Evolutionary conservation across 2,329 filamentous ascomycete genomes (phyloP).

Genomic region (Beauveria scarabaeidicola): DNA sequence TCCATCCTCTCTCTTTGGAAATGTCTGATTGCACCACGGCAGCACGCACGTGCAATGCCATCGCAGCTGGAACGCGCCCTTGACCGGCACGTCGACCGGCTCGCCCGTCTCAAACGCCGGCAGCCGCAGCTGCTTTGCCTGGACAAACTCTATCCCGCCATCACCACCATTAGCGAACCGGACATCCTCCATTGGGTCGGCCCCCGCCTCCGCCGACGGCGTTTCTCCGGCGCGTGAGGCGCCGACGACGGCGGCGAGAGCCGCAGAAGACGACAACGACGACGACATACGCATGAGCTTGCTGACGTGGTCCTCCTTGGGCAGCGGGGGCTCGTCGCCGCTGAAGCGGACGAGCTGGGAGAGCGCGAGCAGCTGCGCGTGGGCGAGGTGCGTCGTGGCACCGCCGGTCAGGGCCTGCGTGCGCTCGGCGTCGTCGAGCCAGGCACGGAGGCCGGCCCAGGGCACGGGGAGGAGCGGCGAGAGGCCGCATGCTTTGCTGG

Average conservation of each 20-base stretch:
- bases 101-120: conserved; percentile 14
- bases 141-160: conserved; percentile 13
- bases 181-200: not conserved
- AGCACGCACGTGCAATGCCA: conserved; percentile 21
- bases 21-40: conserved; percentile 15
- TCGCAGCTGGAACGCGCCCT: conserved; percentile 16
- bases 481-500: not conserved
- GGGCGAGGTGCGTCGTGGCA: conserved; percentile 15
- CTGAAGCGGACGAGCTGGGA: conserved; percentile 27
- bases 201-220: not conserved
- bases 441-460: conserved; percentile 29
- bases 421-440: conserved; percentile 32
- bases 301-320: conserved; percentile 22
- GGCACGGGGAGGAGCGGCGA: conserved; percentile 16
- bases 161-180: not conserved
- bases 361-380: conserved; percentile 32
- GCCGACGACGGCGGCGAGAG: not conserved
- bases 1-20: conserved; percentile 15
- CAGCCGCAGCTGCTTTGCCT: conserved; percentile 7
- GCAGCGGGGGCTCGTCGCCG: conserved; percentile 20
- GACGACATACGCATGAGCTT: conserved; percentile 19
- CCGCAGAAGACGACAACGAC: too few relatives aligned
- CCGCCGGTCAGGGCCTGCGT: conserved; percentile 21
- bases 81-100: conserved; percentile 16
- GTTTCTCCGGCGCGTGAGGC: too few relatives aligned